Percentiles rank a stretch among this genome's conserved stretches.
Evolutionary conservation across 2,329 filamentous ascomycete genomes (phyloP).

Genomic region (Didymella pomorum): DNA sequence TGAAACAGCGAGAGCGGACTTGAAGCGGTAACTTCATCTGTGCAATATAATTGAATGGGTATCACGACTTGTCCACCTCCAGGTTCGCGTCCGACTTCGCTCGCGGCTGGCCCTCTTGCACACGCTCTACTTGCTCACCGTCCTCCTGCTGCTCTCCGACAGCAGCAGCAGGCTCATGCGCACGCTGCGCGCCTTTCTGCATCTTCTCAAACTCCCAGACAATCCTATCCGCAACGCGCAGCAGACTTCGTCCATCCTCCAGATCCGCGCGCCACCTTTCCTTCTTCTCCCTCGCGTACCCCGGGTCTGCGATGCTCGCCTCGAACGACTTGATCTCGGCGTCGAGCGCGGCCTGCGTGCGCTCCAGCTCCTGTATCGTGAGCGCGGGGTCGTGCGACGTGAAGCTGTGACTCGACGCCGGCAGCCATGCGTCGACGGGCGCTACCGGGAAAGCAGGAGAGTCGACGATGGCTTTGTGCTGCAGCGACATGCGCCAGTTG

Average conservation of each 20-base stretch:
- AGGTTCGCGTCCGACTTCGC: constrained; percentile 6
- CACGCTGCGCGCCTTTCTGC: constrained; percentile 1
- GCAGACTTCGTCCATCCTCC: constrained; percentile 32
- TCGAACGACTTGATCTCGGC: constrained; percentile 34
- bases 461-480: constrained; percentile 31
- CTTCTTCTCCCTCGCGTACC: constrained; percentile 19
- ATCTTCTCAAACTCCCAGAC: constrained; percentile 28
- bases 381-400: constrained; percentile 26
- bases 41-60: background rate
- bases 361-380: constrained; percentile 32
- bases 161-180: background rate
- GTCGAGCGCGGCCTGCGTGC: constrained; percentile 24
- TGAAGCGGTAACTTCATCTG: background rate
- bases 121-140: background rate
- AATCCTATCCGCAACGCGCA: constrained; percentile 30
- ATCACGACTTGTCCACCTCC: constrained; percentile 18
- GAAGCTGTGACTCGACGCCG: constrained; percentile 14
- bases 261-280: constrained; percentile 32
- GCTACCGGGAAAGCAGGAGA: background rate
- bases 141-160: background rate
- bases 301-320: constrained; percentile 11
- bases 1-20: background rate
- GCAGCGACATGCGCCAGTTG: constrained; percentile 28
- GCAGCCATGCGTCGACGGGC: constrained; percentile 25
- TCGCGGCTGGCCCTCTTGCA: background rate